A percentile compares a stretch with the other conserved stretches of the same genome.
These are phyloP conservation scores for Musa acuminata DNA, from an alignment of 176 grass and related monocot genomes.

Conservation along the genomic window DNA sequence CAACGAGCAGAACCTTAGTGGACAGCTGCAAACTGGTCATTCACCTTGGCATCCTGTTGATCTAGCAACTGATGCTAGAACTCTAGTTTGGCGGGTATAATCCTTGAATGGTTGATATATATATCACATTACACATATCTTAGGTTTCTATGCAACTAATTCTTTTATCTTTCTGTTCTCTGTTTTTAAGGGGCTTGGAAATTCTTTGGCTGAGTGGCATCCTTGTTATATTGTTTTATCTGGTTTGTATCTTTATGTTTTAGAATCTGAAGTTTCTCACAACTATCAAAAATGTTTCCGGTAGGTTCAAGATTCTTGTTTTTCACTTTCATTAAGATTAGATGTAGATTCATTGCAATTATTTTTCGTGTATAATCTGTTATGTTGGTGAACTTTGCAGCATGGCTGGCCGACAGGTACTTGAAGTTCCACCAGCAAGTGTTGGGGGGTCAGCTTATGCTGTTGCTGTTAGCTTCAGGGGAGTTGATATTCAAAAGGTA, in stretches of 20 bases:
- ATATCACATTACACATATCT: constrained; percentile 7
- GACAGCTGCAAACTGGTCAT: constrained; percentile 29
- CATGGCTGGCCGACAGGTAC: constrained; percentile 71
- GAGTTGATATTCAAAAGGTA: constrained; percentile 75
- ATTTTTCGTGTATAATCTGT: constrained; percentile 3
- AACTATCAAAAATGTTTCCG: constrained; percentile 79
- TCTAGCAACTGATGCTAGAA: constrained; percentile 77
- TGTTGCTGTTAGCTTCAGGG: constrained; percentile 77
- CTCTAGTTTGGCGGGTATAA: constrained; percentile 91
- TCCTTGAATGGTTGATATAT: neutral
- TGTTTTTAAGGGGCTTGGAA: constrained; percentile 62
- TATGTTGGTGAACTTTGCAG: constrained; percentile 37
- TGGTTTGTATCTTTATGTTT: constrained; percentile 86
- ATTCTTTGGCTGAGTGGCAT: constrained; percentile 92
- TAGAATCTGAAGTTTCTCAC: constrained; percentile 68
- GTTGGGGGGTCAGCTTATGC: constrained; percentile 70
- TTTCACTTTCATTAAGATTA: neutral
- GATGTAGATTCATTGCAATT: constrained; percentile 10
- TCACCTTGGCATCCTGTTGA: constrained; percentile 84
- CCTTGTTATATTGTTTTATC: constrained; percentile 78
- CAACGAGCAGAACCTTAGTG: constrained; percentile 35
- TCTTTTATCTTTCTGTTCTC: neutral
- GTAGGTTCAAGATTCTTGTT: constrained; percentile 26
- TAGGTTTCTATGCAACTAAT: constrained; percentile 2
- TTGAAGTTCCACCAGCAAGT: constrained; percentile 64